A percentile compares a stretch with the other conserved stretches of the same genome.
Evolutionary conservation across 2,329 filamentous ascomycete genomes (phyloP).

Genomic region (Aspergillus amoenus): DNA sequence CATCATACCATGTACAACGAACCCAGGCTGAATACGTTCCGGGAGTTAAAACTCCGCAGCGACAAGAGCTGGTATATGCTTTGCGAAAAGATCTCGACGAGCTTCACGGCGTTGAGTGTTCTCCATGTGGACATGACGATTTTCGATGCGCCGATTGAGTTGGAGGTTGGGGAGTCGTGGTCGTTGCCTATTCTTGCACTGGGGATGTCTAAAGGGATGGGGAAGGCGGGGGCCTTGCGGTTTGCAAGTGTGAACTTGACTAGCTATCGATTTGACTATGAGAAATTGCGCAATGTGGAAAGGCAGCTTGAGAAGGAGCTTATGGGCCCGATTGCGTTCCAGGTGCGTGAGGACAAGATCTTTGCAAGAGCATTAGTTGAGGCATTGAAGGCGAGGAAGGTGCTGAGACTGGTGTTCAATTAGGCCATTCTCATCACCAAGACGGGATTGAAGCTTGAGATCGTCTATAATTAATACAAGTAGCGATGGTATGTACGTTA

Average conservation of each 20-base stretch:
- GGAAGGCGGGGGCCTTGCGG: constrained; percentile 6
- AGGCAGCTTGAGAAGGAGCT: constrained; percentile 19
- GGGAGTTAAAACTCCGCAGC: constrained; percentile 20
- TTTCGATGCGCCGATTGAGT: constrained; percentile 20
- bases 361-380: constrained; percentile 15
- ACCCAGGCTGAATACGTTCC: constrained; percentile 15
- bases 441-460: neutral
- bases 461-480: neutral
- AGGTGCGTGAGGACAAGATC: constrained; percentile 18
- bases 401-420: constrained; percentile 14
- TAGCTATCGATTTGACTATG: constrained; percentile 4
- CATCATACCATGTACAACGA: constrained; percentile 26
- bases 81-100: constrained; percentile 16
- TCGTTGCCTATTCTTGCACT: constrained; percentile 21
- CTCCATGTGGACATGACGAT: constrained; percentile 20
- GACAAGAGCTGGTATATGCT: constrained; percentile 21
- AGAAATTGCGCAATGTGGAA: constrained; percentile 11
- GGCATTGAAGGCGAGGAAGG: constrained; percentile 15
- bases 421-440: neutral
- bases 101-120: constrained; percentile 13
- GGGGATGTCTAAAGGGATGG: neutral
- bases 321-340: constrained; percentile 18
- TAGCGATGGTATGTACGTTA: neutral
- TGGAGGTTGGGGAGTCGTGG: constrained; percentile 23
- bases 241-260: constrained; percentile 16